Conservation (phyloP, 108 stramenopile species). For the Schizochytrium sp. region DNA sequence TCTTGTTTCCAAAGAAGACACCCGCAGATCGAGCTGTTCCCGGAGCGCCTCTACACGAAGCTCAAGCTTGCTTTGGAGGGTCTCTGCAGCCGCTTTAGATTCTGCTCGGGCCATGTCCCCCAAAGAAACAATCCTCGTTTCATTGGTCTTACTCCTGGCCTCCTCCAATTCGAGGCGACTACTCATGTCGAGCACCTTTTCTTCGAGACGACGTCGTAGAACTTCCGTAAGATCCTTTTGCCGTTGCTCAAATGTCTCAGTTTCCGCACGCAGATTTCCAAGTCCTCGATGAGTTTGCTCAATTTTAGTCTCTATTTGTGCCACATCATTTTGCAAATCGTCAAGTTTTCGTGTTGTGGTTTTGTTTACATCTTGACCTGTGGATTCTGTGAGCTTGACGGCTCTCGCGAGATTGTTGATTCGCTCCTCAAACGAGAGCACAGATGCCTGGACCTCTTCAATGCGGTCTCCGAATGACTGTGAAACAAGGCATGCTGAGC, state of each 20-base stretch:
- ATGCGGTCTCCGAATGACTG: background rate
- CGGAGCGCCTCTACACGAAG: background rate
- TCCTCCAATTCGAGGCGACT: conserved; percentile 10
- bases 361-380: background rate
- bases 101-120: conserved; percentile 57
- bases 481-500: conserved; percentile 34
- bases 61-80: conserved; percentile 14
- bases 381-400: conserved; percentile 11
- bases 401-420: conserved; percentile 22
- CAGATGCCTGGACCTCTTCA: conserved; percentile 44
- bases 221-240: conserved; percentile 48
- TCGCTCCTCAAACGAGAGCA: conserved; percentile 5
- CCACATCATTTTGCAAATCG: background rate
- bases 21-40: conserved; percentile 28
- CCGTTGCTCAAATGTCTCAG: background rate
- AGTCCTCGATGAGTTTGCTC: background rate
- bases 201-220: conserved; percentile 12
- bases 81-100: background rate
- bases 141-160: conserved; percentile 9
- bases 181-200: conserved; percentile 12
- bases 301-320: background rate
- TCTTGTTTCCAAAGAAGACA: conserved; percentile 20
- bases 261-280: background rate
- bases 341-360: background rate
- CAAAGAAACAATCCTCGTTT: background rate